A percentile compares a stretch with the other conserved stretches of the same genome.
Conservation (phyloP, 2,329 filamentous ascomycete species). For the Alternaria consortialis region DNA sequence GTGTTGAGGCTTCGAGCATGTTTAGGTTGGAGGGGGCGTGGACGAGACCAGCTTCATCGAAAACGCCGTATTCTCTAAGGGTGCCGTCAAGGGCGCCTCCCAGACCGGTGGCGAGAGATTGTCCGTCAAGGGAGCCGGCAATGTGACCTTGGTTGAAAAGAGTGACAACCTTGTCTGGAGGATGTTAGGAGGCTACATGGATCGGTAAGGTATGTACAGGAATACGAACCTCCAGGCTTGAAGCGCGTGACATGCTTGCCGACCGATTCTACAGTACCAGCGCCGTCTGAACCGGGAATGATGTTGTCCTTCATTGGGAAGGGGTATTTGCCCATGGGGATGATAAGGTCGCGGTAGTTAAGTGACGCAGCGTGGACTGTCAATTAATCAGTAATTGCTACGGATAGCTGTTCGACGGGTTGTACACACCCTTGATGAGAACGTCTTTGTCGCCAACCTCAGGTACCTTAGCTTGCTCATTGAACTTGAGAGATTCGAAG, state of each 20-base stretch:
- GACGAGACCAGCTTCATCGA: constrained; percentile 73
- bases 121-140: constrained; percentile 56
- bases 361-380: constrained; percentile 59
- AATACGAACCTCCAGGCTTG: constrained; percentile 56
- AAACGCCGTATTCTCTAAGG: constrained; percentile 72
- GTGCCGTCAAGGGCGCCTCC: constrained; percentile 74
- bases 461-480: constrained; percentile 63
- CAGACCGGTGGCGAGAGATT: constrained; percentile 63
- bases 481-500: constrained; percentile 69
- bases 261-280: constrained; percentile 61
- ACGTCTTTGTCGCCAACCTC: constrained; percentile 74
- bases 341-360: constrained; percentile 61
- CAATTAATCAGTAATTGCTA: constrained; percentile 11
- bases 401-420: background rate
- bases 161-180: constrained; percentile 64
- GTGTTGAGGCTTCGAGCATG: constrained; percentile 57
- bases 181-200: constrained; percentile 5
- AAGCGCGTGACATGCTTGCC: constrained; percentile 66
- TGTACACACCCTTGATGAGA: constrained; percentile 67
- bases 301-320: constrained; percentile 54
- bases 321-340: constrained; percentile 58
- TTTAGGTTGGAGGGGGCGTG: constrained; percentile 65
- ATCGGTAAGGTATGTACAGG: background rate
- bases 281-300: constrained; percentile 62
- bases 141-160: constrained; percentile 70